These are phyloP conservation scores for Pseudogymnoascus sp. DNA, from an alignment of 2,329 filamentous ascomycete species.

Conservation along the genomic window DNA sequence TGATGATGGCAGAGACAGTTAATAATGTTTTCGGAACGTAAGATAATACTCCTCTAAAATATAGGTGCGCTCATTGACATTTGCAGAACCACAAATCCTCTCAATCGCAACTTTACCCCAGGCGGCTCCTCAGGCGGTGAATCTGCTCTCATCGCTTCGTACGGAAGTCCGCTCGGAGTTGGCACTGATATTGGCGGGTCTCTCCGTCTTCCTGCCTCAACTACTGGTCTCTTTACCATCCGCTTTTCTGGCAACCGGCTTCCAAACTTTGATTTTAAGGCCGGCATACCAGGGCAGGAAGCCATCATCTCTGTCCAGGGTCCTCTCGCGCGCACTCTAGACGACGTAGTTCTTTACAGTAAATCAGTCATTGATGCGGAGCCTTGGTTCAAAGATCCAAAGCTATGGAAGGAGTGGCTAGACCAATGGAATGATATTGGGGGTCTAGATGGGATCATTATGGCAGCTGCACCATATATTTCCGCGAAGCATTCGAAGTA, in stretches of 20 bases:
- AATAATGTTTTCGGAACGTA: constrained; percentile 49
- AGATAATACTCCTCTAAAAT: constrained; percentile 41
- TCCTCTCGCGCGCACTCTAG: constrained; percentile 30
- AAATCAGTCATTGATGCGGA: constrained; percentile 27
- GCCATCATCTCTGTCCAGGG: constrained; percentile 33
- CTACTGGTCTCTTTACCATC: constrained; percentile 21
- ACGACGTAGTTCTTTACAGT: constrained; percentile 29
- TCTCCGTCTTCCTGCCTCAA: constrained; percentile 32
- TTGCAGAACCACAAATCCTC: constrained; percentile 35
- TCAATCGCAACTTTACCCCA: constrained; percentile 46
- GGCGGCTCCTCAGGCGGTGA: constrained; percentile 58
- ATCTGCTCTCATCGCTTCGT: constrained; percentile 37
- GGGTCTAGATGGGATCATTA: constrained; percentile 25
- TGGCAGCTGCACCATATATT: constrained; percentile 27
- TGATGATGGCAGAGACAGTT: constrained; percentile 44
- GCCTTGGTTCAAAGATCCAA: constrained; percentile 33
- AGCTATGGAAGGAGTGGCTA: constrained; percentile 30
- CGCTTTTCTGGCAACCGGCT: constrained; percentile 20
- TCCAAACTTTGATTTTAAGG: constrained; percentile 30
- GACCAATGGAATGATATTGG: constrained; percentile 17
- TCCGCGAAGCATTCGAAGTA: constrained; percentile 22
- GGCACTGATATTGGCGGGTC: constrained; percentile 38
- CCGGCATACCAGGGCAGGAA: constrained; percentile 32
- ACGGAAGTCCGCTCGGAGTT: constrained; percentile 35
- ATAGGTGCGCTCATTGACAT: constrained; percentile 43